Percentiles rank a stretch among this genome's conserved stretches.
Evolutionary conservation across 73 alveolate genomes (phyloP).

Genomic region (Strombidium stylifer): DNA sequence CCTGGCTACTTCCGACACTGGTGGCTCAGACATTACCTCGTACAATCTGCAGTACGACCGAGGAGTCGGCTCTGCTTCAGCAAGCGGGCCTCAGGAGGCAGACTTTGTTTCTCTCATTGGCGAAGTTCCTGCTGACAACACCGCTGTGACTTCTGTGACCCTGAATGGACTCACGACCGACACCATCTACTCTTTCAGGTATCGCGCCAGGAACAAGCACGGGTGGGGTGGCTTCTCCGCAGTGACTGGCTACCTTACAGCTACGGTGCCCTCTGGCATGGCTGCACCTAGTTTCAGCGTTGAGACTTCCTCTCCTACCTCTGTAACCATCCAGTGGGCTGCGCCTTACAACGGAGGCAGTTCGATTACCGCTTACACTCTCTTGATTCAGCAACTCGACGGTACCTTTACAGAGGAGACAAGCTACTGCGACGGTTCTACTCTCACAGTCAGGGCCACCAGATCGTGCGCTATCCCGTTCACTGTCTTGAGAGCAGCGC

Average conservation of each 20-base stretch:
- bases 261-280: slow-evolving; percentile 32
- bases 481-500: slow-evolving; percentile 1
- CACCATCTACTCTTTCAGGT: slow-evolving; percentile 32
- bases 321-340: slow-evolving; percentile 39
- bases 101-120: slow-evolving; percentile 29
- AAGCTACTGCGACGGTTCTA: slow-evolving; percentile 31
- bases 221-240: slow-evolving; percentile 55
- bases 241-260: slow-evolving; percentile 18
- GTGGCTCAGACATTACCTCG: slow-evolving; percentile 45
- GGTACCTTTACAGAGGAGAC: background rate
- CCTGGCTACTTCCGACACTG: slow-evolving; percentile 25
- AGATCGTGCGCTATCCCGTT: slow-evolving; percentile 33
- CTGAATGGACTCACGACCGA: slow-evolving; percentile 22
- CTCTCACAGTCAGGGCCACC: background rate
- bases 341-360: slow-evolving; percentile 47
- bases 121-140: slow-evolving; percentile 12
- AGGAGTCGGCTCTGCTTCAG: slow-evolving; percentile 24
- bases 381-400: background rate
- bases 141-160: background rate
- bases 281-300: slow-evolving; percentile 10
- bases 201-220: slow-evolving; percentile 43
- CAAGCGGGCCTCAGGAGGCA: too few species aligned
- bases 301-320: slow-evolving; percentile 4
- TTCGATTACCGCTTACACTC: slow-evolving; percentile 20
- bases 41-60: slow-evolving; percentile 30